Conservation (phyloP, 2,329 filamentous ascomycete species). For the Fusarium buharicum region DNA sequence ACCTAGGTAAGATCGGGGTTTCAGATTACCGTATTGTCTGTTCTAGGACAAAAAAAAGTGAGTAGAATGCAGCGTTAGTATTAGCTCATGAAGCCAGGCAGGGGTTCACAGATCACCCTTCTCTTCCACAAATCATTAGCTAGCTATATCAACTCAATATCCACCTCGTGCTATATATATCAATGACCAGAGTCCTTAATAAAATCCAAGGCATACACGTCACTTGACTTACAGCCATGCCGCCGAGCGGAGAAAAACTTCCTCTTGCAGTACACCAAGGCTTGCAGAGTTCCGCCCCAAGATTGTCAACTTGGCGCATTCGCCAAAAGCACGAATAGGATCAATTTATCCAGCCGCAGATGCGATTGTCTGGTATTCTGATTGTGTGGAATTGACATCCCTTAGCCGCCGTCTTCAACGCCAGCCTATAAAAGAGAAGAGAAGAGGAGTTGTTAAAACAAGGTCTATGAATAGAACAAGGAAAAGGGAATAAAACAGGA, state of each 20-base stretch:
- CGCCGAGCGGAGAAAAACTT: neutral
- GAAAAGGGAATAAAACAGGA: neutral
- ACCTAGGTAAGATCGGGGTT: too few species aligned
- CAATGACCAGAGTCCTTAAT: neutral
- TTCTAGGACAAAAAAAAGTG: too few species aligned
- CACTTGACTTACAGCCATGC: neutral
- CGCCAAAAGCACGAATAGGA: constrained; percentile 4
- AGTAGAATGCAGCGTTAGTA: too few species aligned
- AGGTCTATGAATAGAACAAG: constrained; percentile 35
- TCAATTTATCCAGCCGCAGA: neutral
- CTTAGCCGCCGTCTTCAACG: constrained; percentile 19
- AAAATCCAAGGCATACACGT: neutral
- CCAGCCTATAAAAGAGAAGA: constrained; percentile 23
- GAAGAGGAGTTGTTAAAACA: constrained; percentile 26
- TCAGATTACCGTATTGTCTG: too few species aligned
- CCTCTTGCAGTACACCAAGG: neutral
- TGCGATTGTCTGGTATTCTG: constrained; percentile 6
- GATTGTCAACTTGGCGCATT: constrained; percentile 25
- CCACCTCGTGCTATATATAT: neutral
- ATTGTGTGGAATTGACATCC: constrained; percentile 24
- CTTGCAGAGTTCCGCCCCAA: neutral
- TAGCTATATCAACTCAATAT: neutral
- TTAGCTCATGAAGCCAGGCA: too few species aligned
- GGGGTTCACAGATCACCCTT: neutral
- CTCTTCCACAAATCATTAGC: neutral